phyloP scores from a whole-genome alignment of 768 basidiomycete genomes.

The Amanita muscaria region DNA sequence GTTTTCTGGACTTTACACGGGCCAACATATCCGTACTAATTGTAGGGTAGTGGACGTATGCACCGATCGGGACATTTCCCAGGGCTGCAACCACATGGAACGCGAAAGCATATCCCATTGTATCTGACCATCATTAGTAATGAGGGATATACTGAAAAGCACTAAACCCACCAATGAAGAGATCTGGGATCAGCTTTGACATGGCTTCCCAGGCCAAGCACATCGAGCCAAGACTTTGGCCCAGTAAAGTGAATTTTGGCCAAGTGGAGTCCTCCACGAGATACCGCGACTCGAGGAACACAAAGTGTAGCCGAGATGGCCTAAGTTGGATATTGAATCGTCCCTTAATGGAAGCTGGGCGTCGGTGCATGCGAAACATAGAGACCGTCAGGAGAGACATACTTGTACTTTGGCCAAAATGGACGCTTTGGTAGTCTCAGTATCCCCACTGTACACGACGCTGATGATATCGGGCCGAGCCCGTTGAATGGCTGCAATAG shows the following conservation, averaged over 20 bases:
- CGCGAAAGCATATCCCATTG: constrained; percentile 97
- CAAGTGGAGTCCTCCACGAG: constrained; percentile 78
- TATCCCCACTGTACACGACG: constrained; percentile 87
- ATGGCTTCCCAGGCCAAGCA: constrained; percentile 79
- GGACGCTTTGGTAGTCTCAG: constrained; percentile 65
- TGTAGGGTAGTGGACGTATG: constrained; percentile 95
- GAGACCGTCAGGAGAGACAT: constrained; percentile 12
- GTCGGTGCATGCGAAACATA: background rate
- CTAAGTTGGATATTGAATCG: constrained; percentile 75
- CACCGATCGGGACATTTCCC: constrained; percentile 63
- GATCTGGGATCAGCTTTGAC: constrained; percentile 69
- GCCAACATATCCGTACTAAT: constrained; percentile 92
- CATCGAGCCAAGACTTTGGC: constrained; percentile 87
- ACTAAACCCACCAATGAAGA: constrained; percentile 65
- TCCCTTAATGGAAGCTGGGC: constrained; percentile 31
- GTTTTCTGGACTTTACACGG: constrained; percentile 54
- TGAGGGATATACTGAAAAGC: background rate
- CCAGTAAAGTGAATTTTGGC: constrained; percentile 86
- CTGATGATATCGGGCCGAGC: constrained; percentile 55
- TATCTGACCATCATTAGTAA: constrained; percentile 49
- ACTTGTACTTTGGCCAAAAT: constrained; percentile 83
- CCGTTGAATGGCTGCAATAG: constrained; percentile 68
- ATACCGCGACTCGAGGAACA: constrained; percentile 64
- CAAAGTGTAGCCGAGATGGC: constrained; percentile 61
- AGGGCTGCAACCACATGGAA: constrained; percentile 68